A percentile compares a stretch with the other conserved stretches of the same genome.
phyloP scores from a whole-genome alignment of 441 rosid species.

The Gossypium trilobum region DNA sequence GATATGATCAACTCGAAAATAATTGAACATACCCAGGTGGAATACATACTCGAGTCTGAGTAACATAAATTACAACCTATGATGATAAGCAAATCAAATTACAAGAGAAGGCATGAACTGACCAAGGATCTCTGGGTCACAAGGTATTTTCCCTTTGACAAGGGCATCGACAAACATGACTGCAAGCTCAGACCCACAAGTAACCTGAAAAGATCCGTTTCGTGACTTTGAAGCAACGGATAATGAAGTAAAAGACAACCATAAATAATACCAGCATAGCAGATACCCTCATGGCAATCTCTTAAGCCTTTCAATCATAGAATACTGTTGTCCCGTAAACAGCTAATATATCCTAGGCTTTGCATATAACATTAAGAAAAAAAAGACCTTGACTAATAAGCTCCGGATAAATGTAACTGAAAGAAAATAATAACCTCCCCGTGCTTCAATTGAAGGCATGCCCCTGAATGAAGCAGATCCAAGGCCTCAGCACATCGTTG shows the following conservation, averaged over 20 bases:
- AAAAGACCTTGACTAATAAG: background rate
- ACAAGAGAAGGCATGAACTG: constrained; percentile 29
- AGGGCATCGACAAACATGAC: constrained; percentile 63
- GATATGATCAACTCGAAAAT: background rate
- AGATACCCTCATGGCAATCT: background rate
- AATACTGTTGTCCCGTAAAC: background rate
- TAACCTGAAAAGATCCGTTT: constrained; percentile 43
- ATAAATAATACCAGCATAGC: background rate
- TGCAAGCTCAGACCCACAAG: constrained; percentile 88
- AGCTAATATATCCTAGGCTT: background rate
- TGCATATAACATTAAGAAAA: background rate
- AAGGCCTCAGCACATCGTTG: constrained; percentile 76
- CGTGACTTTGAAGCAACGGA: constrained; percentile 8
- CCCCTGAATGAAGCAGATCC: constrained; percentile 72
- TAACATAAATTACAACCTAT: background rate
- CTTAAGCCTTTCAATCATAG: background rate
- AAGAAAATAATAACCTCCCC: constrained; percentile 55
- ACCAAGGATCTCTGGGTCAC: constrained; percentile 59
- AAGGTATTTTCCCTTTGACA: constrained; percentile 64
- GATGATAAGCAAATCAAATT: constrained; percentile 1
- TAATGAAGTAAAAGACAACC: background rate
- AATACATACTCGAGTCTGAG: background rate
- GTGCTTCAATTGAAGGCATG: constrained; percentile 66
- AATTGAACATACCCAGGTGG: background rate
- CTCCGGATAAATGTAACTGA: background rate